These are phyloP conservation scores for Cymbopogon citratus DNA, from an alignment of 176 grass and related monocot species.

Conservation along the genomic window DNA sequence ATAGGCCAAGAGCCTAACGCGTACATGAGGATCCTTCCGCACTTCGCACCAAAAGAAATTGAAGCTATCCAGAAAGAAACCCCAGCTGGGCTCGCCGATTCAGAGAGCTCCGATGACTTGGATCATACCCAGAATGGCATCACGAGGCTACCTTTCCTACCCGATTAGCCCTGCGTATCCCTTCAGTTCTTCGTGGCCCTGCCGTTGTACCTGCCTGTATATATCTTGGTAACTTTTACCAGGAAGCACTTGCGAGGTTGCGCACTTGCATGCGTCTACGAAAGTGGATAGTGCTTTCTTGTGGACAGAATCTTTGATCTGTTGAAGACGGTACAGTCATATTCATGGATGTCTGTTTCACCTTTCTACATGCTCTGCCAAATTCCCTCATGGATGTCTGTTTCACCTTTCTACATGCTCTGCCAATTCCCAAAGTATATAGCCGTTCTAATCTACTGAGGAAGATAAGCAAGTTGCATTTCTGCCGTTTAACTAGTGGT, in stretches of 20 bases:
- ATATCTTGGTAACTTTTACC: neutral
- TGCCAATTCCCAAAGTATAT: neutral
- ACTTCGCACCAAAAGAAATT: constrained; percentile 18
- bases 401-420: neutral
- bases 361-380: neutral
- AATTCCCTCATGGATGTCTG: neutral
- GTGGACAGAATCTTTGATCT: neutral
- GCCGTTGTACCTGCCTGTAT: neutral
- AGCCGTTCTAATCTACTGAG: neutral
- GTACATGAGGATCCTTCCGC: constrained; percentile 51
- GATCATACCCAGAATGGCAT: constrained; percentile 38
- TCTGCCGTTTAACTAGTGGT: neutral
- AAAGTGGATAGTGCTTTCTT: constrained; percentile 16
- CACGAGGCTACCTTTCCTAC: constrained; percentile 56
- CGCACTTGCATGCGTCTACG: neutral
- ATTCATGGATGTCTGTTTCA: neutral
- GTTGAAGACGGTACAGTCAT: neutral
- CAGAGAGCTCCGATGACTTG: constrained; percentile 22
- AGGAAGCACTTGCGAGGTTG: neutral
- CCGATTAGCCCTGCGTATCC: constrained; percentile 21
- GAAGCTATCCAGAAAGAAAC: neutral
- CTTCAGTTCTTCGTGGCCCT: neutral
- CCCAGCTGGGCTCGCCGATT: neutral
- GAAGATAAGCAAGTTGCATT: neutral
- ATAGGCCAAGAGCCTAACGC: constrained; percentile 37